Base-by-base conservation (phyloP, 495 filamentous ascomycete species). In the Hypoxylon fragiforme region DNA sequence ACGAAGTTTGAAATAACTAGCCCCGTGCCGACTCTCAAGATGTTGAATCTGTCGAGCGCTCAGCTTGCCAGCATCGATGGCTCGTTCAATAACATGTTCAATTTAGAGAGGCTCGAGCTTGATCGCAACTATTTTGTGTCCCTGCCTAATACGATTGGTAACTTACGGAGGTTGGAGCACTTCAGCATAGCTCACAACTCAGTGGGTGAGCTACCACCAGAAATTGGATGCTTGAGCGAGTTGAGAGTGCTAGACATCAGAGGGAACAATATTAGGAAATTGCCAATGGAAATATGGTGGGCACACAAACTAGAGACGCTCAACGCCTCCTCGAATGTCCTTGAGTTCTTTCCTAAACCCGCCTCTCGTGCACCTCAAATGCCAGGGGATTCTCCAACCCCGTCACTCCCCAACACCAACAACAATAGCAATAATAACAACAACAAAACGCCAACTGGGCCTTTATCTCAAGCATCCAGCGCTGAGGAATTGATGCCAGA, bases 41-140 rank as follows among this genome's bases (percentile, higher is more conserved):
- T 85, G 26, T 79, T 99, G 19, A 97, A 94, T 62, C 75, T 99
- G 46, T 91, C 91, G 6, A 88, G 85, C 18, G 89, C 84, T 8
- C 96, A 97, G 67, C 78, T 99, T 32, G 85, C 90, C 0, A 86
- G 88, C 52, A 81, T 99, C 18, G 92, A 97, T 60, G 82, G 84
- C 32, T 79, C 92, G 11, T 97, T 95, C 66, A 87, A 90, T 54
- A 89, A 92, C 68, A 81, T 97, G 70, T 80, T 87, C 14, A 92
- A 89, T 64, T 68, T 97, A 39, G 86, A 90, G 32, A 90, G 91
- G 55, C 81, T 99, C 15, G 83, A 91, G 31, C 77, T 99, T 14
- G 92, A 97, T 68, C 91, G 90, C 64, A 99, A 99, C 60, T 94
- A 97, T 68, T 91, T 97, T 56, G 89, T 91, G 3, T 91, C 90